Base-by-base conservation (phyloP, 768 basidiomycete genomes). In the Hericium erinaceus region DNA sequence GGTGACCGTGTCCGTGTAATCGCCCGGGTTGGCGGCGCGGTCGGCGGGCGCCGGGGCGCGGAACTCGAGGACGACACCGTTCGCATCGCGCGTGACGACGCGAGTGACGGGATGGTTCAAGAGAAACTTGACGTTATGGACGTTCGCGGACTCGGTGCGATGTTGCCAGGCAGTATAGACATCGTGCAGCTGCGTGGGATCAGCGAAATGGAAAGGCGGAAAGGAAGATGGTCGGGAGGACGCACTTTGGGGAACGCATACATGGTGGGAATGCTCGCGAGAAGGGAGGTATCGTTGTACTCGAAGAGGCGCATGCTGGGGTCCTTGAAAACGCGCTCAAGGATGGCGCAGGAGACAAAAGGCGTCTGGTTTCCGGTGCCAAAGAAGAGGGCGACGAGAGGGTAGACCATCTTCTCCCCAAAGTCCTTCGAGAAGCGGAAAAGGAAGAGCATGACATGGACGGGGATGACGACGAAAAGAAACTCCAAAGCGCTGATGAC, bases 361-460 rank as follows among this genome's bases (percentile, higher is more conserved):
- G 69, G 70, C n/a, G 69, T 73, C 58, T 71, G 69, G 57, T 73
- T 73, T 3, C 71, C 71, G 12, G 70, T 72, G n/a, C 68, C 70
- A 37, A 70, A 71, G 61, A 72, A 72, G 28, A 73, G 64, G 7
- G 70, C 68, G 26, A 71, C 66, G 37, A 72, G 66, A 15, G 71
- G 69, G 49, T 70, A 72, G n/a, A 72, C 70, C 65, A 70, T 70
- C 57, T 66, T 65, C 54, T 72, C 72, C 4, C 70, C 71, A 49
- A 72, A 73, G 37, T 67, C 70, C 44, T 65, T 70, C 6, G 69
- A 71, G 57, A 72, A 73, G 52, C 67, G 46, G 58, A 73, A 72
- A 58, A 73, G 61, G 51, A 63, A 66, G 18, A 74, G 63, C 68
- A 72, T 71, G 15, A 58, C 59, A 58, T 72, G 67, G 20, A 74